phyloP scores from a whole-genome alignment of 768 basidiomycete genomes.

The Cystofilobasidium capitatum region DNA sequence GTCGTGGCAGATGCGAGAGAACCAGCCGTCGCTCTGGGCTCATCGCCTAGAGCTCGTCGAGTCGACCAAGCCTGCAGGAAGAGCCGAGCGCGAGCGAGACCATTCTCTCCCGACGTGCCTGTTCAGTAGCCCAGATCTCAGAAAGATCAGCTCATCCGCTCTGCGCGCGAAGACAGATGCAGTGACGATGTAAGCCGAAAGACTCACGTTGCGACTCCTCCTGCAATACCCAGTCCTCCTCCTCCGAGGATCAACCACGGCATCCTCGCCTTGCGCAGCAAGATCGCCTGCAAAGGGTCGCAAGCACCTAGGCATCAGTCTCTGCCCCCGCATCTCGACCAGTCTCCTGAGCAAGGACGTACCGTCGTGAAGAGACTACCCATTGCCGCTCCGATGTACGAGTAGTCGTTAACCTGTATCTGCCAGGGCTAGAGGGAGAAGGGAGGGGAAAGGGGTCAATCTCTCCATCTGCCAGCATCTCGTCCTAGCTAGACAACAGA shows the following conservation, averaged over 20 bases:
- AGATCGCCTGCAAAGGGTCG: neutral
- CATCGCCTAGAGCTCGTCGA: too few relatives aligned
- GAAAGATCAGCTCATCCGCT: too few relatives aligned
- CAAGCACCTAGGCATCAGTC: neutral
- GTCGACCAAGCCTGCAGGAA: too few relatives aligned
- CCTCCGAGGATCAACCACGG: neutral
- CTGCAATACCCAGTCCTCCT: neutral
- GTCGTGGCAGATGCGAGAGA: too few relatives aligned
- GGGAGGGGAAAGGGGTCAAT: neutral
- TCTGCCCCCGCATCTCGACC: neutral
- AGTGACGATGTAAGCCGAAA: too few relatives aligned
- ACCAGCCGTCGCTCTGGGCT: too few relatives aligned
- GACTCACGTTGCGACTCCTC: neutral
- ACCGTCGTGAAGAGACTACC: neutral
- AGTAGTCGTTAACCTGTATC: neutral
- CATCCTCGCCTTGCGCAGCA: neutral
- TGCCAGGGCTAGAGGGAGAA: neutral
- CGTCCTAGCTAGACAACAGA: neutral
- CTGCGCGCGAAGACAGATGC: too few relatives aligned
- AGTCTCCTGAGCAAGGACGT: too few relatives aligned
- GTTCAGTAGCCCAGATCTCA: too few relatives aligned
- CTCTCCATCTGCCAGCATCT: neutral
- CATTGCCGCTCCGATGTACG: neutral
- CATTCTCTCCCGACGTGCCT: too few relatives aligned
- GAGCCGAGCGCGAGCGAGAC: too few relatives aligned